Conservation (phyloP, 192 early-diverging fungal species). For the Pecoramyces ruminantium region DNA sequence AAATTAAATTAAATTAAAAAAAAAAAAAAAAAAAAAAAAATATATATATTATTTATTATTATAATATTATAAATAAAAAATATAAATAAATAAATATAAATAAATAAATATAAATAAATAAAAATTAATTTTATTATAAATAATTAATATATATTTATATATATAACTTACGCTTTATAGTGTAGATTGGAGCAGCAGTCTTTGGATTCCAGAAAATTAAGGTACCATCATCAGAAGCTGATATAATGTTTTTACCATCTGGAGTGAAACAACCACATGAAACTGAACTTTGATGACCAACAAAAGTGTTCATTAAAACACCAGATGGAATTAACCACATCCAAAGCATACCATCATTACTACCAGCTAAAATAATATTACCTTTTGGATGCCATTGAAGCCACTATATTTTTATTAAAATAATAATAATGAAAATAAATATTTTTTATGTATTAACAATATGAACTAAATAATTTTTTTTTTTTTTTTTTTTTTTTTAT, state of each 20-base stretch:
- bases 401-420: too few species aligned
- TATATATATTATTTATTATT: conserved; percentile 8
- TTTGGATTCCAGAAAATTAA: conserved; percentile 89
- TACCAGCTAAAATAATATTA: conserved; percentile 73
- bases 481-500: too few species aligned
- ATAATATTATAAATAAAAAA: too few species aligned
- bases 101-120: too few species aligned
- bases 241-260: conserved; percentile 73
- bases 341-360: conserved; percentile 78
- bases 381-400: conserved; percentile 92
- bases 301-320: conserved; percentile 85
- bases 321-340: conserved; percentile 89
- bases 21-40: not conserved
- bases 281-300: conserved; percentile 66
- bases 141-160: too few species aligned
- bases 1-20: not conserved
- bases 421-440: too few species aligned
- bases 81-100: too few species aligned
- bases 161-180: conserved; percentile 16
- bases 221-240: conserved; percentile 66
- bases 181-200: conserved; percentile 45
- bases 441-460: too few species aligned
- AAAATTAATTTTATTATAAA: too few species aligned
- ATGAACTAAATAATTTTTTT: too few species aligned
- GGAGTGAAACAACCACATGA: conserved; percentile 79